Evolutionary conservation across 768 basidiomycete genomes (phyloP).

Genomic region (Naematelia encephala): DNA sequence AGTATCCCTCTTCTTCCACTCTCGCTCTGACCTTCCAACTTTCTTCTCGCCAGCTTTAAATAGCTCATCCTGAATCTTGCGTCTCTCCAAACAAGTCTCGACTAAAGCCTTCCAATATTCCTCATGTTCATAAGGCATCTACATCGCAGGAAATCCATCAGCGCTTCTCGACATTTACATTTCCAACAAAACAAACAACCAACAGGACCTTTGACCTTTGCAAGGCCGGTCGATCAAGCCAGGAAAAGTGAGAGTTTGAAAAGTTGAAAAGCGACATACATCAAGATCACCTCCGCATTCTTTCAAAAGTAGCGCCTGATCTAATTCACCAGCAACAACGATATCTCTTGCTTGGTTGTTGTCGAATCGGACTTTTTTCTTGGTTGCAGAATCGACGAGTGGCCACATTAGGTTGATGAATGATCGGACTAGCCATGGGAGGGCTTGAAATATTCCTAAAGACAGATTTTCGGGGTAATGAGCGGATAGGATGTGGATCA

Average conservation of each 20-base stretch:
- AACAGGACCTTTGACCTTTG: too few species aligned
- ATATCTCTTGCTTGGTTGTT: conserved; percentile 3
- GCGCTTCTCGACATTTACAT: background rate
- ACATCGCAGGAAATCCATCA: conserved; percentile 2
- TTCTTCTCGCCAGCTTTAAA: conserved; percentile 14
- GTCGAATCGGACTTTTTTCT: conserved; percentile 34
- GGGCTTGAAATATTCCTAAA: conserved; percentile 28
- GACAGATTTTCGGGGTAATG: conserved; percentile 47
- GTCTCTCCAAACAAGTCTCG: conserved; percentile 18
- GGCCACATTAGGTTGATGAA: conserved; percentile 50
- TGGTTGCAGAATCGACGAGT: conserved; percentile 46
- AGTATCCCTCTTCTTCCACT: background rate
- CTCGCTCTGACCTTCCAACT: conserved; percentile 15
- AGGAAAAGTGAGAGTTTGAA: background rate
- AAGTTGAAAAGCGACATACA: conserved; percentile 20
- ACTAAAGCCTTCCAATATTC: conserved; percentile 36
- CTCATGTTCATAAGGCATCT: conserved; percentile 40
- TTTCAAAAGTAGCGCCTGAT: conserved; percentile 24
- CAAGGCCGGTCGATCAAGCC: too few species aligned
- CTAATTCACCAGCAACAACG: conserved; percentile 16
- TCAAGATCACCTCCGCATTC: conserved; percentile 43
- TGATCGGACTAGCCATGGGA: conserved; percentile 42
- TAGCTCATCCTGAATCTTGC: conserved; percentile 18
- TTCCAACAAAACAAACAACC: background rate
- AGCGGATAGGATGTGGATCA: conserved; percentile 30